phyloP scores from a whole-genome alignment of 805 yeast species.

The Lipomyces starkeyi region DNA sequence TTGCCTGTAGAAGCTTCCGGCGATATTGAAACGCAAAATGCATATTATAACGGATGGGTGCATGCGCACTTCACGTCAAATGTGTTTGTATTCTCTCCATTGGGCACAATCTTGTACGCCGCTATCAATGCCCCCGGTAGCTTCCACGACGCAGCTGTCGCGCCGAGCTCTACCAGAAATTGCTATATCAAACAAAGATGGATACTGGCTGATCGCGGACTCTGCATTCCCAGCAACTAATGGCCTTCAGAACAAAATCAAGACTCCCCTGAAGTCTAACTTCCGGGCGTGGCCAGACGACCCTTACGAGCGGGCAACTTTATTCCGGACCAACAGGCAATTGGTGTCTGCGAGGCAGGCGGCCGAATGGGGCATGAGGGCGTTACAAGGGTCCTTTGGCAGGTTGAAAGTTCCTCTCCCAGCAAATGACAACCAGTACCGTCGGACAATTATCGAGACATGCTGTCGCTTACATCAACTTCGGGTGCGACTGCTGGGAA shows the following conservation, averaged over 20 bases:
- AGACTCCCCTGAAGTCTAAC: neutral
- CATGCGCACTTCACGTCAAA: neutral
- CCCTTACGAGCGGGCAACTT: neutral
- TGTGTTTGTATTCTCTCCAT: constrained; percentile 8
- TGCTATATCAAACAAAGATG: neutral
- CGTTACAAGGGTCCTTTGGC: neutral
- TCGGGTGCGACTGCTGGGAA: neutral
- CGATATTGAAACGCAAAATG: neutral
- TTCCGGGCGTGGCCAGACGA: neutral
- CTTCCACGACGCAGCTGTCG: neutral
- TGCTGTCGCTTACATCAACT: neutral
- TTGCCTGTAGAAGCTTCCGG: neutral
- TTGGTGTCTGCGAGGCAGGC: neutral
- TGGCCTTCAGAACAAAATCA: no score
- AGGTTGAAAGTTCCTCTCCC: neutral
- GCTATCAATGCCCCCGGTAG: neutral
- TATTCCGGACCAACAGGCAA: neutral
- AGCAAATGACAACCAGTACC: neutral
- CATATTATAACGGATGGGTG: neutral
- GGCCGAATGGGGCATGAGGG: neutral
- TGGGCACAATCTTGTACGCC: neutral
- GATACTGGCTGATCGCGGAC: constrained; percentile 2
- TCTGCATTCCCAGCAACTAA: neutral
- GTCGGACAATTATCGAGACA: neutral
- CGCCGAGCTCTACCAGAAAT: neutral